Conservation (phyloP, 257 asterid species). For the Jacaranda copaia region DNA sequence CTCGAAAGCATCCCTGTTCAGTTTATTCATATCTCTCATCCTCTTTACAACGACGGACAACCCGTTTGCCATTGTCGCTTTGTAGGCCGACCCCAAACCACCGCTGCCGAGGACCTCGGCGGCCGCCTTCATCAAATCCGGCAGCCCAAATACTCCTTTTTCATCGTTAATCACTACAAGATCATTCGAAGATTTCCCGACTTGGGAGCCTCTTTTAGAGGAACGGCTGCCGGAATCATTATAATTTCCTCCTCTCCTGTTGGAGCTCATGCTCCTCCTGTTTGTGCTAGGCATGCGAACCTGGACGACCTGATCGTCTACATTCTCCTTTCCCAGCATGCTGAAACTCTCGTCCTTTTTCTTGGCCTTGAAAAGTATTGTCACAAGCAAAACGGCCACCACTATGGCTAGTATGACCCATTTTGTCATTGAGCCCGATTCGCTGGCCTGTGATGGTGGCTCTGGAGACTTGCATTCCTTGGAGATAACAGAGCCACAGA, state of each 20-base stretch:
- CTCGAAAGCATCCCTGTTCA: slow-evolving; percentile 70
- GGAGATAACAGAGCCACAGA: slow-evolving; percentile 62
- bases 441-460: not conserved
- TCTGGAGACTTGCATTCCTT: slow-evolving; percentile 44
- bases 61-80: slow-evolving; percentile 74
- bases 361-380: slow-evolving; percentile 59
- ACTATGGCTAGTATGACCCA: slow-evolving; percentile 71
- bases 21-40: slow-evolving; percentile 72
- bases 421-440: slow-evolving; percentile 44
- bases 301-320: slow-evolving; percentile 50
- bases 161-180: slow-evolving; percentile 75
- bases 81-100: slow-evolving; percentile 85
- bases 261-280: slow-evolving; percentile 32
- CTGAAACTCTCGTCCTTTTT: slow-evolving; percentile 49
- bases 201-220: slow-evolving; percentile 44
- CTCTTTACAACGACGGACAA: slow-evolving; percentile 87
- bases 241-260: slow-evolving; percentile 43
- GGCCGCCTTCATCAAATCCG: slow-evolving; percentile 95
- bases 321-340: slow-evolving; percentile 53
- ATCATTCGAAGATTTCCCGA: slow-evolving; percentile 47
- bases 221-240: slow-evolving; percentile 36
- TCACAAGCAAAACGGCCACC: slow-evolving; percentile 53
- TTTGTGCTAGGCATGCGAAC: slow-evolving; percentile 49
- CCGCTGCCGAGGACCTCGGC: slow-evolving; percentile 96
- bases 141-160: slow-evolving; percentile 70